Conservation (phyloP, 495 filamentous ascomycete species). For the Tetracladium setigerum region DNA sequence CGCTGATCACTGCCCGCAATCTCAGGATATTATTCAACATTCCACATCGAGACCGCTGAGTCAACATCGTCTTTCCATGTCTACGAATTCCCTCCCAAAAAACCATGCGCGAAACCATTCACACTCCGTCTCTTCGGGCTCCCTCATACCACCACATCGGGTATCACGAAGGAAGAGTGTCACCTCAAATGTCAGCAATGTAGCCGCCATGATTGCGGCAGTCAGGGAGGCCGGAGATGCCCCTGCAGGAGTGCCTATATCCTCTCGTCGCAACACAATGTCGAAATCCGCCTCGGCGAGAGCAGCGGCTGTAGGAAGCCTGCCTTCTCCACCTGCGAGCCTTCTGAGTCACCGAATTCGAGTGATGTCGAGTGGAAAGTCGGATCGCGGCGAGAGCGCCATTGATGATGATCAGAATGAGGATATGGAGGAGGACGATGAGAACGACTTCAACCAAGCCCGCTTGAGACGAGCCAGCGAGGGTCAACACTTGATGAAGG, state of each 20-base stretch:
- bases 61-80: conserved; percentile 22
- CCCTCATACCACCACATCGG: conserved; percentile 73
- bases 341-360: conserved; percentile 32
- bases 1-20: conserved; percentile 13
- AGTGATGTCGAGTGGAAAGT: conserved; percentile 27
- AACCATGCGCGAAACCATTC: conserved; percentile 58
- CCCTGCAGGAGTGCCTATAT: conserved; percentile 40
- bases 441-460: conserved; percentile 54
- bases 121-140: conserved; percentile 71
- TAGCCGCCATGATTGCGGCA: conserved; percentile 67
- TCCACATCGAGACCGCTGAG: conserved; percentile 16
- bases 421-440: conserved; percentile 48
- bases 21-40: conserved; percentile 21
- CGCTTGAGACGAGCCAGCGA: conserved; percentile 80
- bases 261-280: conserved; percentile 42
- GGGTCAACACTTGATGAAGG: conserved; percentile 69
- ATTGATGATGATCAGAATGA: conserved; percentile 51
- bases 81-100: conserved; percentile 20
- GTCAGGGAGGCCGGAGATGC: conserved; percentile 55
- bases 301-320: conserved; percentile 39
- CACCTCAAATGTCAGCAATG: conserved; percentile 62
- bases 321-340: conserved; percentile 44
- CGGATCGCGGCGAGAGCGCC: conserved; percentile 43
- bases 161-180: conserved; percentile 92
- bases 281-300: conserved; percentile 36